phyloP scores from a whole-genome alignment of 2,329 filamentous ascomycete species.

The Curvularia eragrostidis region DNA sequence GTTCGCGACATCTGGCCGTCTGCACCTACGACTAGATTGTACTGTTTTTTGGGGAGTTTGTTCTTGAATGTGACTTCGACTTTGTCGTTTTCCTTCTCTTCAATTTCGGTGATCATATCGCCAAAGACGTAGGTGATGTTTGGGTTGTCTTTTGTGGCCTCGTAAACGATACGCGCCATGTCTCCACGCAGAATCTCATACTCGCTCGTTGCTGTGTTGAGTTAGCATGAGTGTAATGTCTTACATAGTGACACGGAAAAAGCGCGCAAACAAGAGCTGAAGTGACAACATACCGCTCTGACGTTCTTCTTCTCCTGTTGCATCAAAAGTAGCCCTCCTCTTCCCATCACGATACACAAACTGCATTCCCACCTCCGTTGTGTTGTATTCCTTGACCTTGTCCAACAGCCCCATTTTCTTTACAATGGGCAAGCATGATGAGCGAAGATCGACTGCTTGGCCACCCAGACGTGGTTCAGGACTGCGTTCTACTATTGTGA shows the following conservation, averaged over 20 bases:
- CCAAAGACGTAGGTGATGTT: constrained; percentile 47
- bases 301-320: constrained; percentile 19
- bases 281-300: constrained; percentile 39
- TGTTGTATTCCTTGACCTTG: constrained; percentile 47
- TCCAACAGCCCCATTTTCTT: constrained; percentile 60
- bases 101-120: constrained; percentile 37
- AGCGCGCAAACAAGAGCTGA: constrained; percentile 36
- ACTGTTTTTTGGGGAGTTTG: constrained; percentile 16
- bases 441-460: constrained; percentile 63
- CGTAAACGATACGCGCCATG: constrained; percentile 59
- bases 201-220: constrained; percentile 57
- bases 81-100: constrained; percentile 29
- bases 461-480: constrained; percentile 55
- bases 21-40: constrained; percentile 40
- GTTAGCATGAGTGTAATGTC: not conserved
- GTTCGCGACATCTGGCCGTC: constrained; percentile 43
- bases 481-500: constrained; percentile 54
- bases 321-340: constrained; percentile 37
- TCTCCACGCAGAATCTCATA: constrained; percentile 68
- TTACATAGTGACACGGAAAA: not conserved
- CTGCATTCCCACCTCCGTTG: constrained; percentile 58
- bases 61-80: constrained; percentile 54
- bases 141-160: constrained; percentile 43
- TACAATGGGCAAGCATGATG: constrained; percentile 59
- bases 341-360: constrained; percentile 44